These are phyloP conservation scores for Aspergillus nomiae DNA, from an alignment of 2,329 filamentous ascomycete species.

Conservation along the genomic window DNA sequence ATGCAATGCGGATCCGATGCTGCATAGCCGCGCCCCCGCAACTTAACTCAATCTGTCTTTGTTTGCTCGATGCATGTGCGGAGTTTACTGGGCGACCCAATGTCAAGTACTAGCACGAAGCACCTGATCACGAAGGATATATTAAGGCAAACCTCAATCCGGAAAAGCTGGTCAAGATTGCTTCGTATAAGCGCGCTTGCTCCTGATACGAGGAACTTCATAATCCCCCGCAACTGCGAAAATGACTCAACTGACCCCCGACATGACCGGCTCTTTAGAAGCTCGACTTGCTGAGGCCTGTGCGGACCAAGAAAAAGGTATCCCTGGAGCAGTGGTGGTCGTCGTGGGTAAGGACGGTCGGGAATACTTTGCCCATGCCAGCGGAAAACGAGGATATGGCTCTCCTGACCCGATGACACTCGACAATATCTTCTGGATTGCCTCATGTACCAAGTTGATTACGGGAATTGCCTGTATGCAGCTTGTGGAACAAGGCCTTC, in stretches of 20 bases:
- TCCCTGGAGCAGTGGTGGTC: neutral
- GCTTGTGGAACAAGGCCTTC: neutral
- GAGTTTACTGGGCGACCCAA: neutral
- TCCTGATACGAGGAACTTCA: neutral
- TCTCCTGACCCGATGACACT: neutral
- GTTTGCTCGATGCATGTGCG: neutral
- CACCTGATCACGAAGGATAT: neutral
- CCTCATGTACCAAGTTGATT: neutral
- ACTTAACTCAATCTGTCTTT: neutral
- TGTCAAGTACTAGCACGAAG: neutral
- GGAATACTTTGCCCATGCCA: neutral
- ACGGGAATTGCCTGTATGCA: neutral
- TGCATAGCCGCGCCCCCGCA: neutral
- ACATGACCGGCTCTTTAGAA: neutral
- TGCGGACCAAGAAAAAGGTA: neutral
- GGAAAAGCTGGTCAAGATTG: neutral
- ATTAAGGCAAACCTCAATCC: neutral
- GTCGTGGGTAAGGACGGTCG: neutral
- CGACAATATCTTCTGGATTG: neutral
- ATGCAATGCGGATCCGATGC: neutral
- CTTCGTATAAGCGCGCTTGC: neutral
- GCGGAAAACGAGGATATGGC: neutral
- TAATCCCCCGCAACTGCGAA: neutral
- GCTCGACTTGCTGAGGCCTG: neutral
- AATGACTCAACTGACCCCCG: neutral